Evolutionary conservation across 2,329 filamentous ascomycete species (phyloP), one percentile per base, ranked within the genome.

Genomic region (Sporothrix inflata): DNA sequence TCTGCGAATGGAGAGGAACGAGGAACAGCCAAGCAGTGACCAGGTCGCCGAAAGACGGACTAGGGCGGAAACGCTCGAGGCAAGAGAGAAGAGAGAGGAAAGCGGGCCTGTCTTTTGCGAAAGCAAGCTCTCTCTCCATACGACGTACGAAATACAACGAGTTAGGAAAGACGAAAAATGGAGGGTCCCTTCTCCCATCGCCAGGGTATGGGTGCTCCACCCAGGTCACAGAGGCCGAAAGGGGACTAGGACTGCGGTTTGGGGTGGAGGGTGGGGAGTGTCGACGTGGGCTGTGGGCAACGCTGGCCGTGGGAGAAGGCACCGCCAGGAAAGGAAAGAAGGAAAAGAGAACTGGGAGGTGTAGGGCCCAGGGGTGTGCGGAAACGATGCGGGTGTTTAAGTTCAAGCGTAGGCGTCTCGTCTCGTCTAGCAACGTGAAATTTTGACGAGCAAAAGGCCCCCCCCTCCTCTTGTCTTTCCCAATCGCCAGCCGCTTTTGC

Each of bases 181-280:
- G 40, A 61, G 53, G 53, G 49, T 45, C 53, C 68, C 3, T 34
- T 34, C 30, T 34, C 30, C 30, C 30, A 70, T 38, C 1, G 53
- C 68, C 4, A 61, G 53, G 68, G 40, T 38, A 12, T 14, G 47
- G 53, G 53, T 38, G 49, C 40, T 57, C 68, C 68, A 60, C 53
- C 16, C 68, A 42, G 34, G 53, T 70, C 61, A 61, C 68, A 70
- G 68, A 61, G 51, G 38, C 68, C 68, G 14, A 70, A 70, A 70
- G 40, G 19, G 68, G 68, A 70, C 53, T 70, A 70, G 53, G 53
- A 57, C 16, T 14, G 24, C 21, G 68, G 38, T 51, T 69, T 69
- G 24, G 67, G 51, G 40, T 42, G 30, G 47, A 21, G 65, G 65
- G 68, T 61, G 68, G 68, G 68, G 66, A 69, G 27, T 24, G 65